Conservation (phyloP, 306 rosid genomes). For the Benincasa hispida region DNA sequence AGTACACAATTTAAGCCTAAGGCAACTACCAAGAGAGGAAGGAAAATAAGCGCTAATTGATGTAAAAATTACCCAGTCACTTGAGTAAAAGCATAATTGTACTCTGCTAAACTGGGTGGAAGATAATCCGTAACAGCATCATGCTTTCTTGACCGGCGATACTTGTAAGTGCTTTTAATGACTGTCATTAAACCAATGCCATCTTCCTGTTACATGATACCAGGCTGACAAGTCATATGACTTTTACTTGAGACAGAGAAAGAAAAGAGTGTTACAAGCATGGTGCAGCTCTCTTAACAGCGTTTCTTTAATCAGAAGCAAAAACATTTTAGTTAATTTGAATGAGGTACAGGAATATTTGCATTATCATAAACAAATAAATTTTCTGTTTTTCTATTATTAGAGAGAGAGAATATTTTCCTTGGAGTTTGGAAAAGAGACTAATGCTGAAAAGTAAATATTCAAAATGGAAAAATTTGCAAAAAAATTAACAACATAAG, state of each 20-base stretch:
- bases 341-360: background rate
- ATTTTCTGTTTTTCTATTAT: too few species aligned
- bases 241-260: background rate
- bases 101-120: slow-evolving; percentile 61
- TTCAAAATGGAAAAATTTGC: background rate
- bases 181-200: slow-evolving; percentile 66
- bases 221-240: background rate
- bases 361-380: background rate
- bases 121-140: slow-evolving; percentile 47
- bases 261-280: background rate
- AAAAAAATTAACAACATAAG: background rate
- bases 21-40: background rate
- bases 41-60: background rate
- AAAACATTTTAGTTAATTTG: background rate
- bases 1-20: background rate
- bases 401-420: too few species aligned
- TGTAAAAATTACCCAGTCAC: slow-evolving; percentile 41
- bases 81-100: slow-evolving; percentile 37
- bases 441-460: background rate
- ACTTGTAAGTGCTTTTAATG: slow-evolving; percentile 65
- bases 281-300: background rate
- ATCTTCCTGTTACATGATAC: slow-evolving; percentile 61
- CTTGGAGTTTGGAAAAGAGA: background rate
- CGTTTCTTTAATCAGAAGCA: background rate
- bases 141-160: slow-evolving; percentile 48